Evolutionary conservation across 257 asterid species (phyloP).

Genomic region (Solanum virginianum): DNA sequence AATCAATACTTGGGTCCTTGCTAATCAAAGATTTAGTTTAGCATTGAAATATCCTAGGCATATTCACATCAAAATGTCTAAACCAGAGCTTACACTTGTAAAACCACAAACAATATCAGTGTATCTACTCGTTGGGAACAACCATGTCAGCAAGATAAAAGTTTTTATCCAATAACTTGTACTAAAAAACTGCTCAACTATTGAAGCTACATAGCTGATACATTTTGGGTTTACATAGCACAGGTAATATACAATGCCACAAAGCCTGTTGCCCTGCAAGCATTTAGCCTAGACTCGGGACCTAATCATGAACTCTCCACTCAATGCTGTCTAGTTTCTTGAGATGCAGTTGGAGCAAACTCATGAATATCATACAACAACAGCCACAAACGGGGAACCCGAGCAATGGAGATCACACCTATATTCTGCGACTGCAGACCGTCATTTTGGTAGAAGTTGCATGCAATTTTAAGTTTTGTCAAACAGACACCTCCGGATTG

Average conservation of each 20-base stretch:
- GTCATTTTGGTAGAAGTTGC: neutral
- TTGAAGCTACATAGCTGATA: neutral
- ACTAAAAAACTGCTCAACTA: neutral
- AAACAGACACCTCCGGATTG: constrained; percentile 52
- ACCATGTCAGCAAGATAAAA: neutral
- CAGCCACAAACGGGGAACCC: neutral
- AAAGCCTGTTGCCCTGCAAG: neutral
- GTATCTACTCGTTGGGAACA: neutral
- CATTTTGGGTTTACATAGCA: neutral
- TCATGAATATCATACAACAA: neutral
- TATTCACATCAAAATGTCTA: neutral
- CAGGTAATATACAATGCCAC: neutral
- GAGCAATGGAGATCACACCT: neutral
- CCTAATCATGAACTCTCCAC: neutral
- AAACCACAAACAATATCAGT: neutral
- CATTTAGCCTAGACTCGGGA: neutral
- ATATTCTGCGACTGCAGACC: neutral
- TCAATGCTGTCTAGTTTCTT: neutral
- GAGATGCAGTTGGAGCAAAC: neutral
- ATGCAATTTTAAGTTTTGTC: constrained; percentile 13
- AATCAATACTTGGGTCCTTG: too few relatives aligned
- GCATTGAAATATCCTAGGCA: neutral
- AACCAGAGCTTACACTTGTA: neutral
- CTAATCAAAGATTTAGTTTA: neutral
- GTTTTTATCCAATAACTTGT: neutral